These are phyloP conservation scores for Termitomyces sp. DNA, from an alignment of 768 basidiomycete genomes.

Conservation along the genomic window DNA sequence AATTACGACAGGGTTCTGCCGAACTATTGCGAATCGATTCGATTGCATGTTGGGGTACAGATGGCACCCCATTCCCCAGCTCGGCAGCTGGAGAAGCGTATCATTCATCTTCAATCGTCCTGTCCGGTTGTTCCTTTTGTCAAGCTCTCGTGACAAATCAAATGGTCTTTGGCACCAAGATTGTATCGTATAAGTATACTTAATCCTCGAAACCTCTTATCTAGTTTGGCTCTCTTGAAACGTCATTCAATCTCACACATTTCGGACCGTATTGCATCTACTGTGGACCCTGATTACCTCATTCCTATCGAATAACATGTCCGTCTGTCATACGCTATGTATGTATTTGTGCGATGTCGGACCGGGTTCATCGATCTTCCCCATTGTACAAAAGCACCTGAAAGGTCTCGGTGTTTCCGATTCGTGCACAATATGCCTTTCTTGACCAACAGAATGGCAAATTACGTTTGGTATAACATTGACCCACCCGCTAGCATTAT, in stretches of 20 bases:
- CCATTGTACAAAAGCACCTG: background rate
- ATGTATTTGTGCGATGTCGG: background rate
- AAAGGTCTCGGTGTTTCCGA: background rate
- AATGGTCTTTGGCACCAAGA: background rate
- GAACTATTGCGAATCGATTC: background rate
- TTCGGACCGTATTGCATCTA: background rate
- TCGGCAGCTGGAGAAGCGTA: background rate
- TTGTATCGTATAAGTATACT: background rate
- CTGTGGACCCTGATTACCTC: background rate
- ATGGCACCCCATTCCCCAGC: background rate
- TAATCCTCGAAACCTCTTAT: background rate
- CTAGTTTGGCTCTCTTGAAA: background rate
- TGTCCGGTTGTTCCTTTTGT: background rate
- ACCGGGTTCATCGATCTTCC: background rate
- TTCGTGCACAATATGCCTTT: background rate
- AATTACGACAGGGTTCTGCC: background rate
- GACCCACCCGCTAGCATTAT: background rate
- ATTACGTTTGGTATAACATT: background rate
- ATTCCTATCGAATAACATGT: background rate
- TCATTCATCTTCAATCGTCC: background rate
- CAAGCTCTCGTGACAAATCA: background rate
- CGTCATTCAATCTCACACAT: background rate
- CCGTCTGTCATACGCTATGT: too few species aligned
- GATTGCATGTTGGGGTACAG: background rate
- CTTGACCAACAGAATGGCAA: background rate